Base-by-base conservation (phyloP, 176 grass and related monocot species). In the Oryza brachyantha region DNA sequence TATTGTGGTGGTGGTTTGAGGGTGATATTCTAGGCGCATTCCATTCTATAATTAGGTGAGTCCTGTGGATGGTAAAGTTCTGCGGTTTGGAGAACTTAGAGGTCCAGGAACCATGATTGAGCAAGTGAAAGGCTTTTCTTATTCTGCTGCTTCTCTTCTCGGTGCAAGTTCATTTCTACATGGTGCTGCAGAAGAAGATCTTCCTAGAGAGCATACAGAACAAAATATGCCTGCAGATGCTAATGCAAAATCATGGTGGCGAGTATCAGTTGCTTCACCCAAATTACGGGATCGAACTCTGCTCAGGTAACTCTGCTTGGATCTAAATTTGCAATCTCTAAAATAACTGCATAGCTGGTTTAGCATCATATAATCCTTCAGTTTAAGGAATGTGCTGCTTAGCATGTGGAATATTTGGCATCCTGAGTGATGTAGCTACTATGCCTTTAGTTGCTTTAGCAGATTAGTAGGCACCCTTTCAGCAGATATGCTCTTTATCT, bases 91-190 rank as follows among this genome's bases (percentile, higher is more conserved):
- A 66, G 80, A 93, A 63, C 86, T 93, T 48, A 93, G 67, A 84
- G 88, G 88, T 48, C 67, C 80, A 37, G 88, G 86, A 65, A 66
- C 90, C 31, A 83, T 97, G 90, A 91, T 97, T 61, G 86, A 93
- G 38, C 93, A 97, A 89, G 83, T 97, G 63, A 91, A 97, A 83
- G 90, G 90, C 22, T 97, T 93, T 74, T 93, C 93, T 34, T 91
- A 97, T 87, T 84, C 86, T 70, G 80, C 85, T 75, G 76, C 72
- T 66, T 91, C 81, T 66, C 90, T 97, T 93, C 90, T 93, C 50
- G 85, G 90, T 63, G 61, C 85, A 72, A 93, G 66, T 79, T 89
- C 88, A 39, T 85, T 58, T 3, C 73, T 97, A 45, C 81, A 88
- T 58, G 74, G 91, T 28, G 48, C 68, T 21, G 62, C 25, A 40